phyloP scores from a whole-genome alignment of 2,329 filamentous ascomycete genomes.

The Aspergillus brasiliensis region DNA sequence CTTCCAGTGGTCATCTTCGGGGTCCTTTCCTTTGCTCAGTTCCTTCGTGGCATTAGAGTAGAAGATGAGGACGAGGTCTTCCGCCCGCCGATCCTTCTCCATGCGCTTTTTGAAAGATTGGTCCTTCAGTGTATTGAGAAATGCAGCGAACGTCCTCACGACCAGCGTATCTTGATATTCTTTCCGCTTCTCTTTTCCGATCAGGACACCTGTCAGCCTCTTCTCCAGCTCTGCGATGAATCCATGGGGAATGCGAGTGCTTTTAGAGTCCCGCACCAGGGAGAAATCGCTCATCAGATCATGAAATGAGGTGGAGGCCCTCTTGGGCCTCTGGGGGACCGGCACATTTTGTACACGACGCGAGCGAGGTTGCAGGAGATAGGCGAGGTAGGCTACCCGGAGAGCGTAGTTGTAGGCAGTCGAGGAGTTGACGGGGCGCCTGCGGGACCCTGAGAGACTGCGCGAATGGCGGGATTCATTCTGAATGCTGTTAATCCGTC shows the following conservation, averaged over 20 bases:
- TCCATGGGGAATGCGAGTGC: conserved; percentile 69
- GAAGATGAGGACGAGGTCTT: conserved; percentile 93
- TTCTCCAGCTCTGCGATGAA: conserved; percentile 74
- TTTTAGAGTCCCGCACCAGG: conserved; percentile 66
- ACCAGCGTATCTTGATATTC: conserved; percentile 90
- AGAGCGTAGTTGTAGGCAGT: conserved; percentile 92
- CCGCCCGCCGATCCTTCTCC: conserved; percentile 89
- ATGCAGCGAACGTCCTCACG: conserved; percentile 91
- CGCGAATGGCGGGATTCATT: conserved; percentile 46
- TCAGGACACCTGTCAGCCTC: conserved; percentile 76
- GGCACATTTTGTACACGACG: conserved; percentile 86
- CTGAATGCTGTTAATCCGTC: conserved; percentile 51
- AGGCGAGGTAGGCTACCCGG: conserved; percentile 85
- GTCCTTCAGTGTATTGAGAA: conserved; percentile 90
- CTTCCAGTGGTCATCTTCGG: conserved; percentile 87
- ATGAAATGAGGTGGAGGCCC: conserved; percentile 71
- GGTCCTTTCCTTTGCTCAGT: conserved; percentile 72
- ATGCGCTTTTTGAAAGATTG: conserved; percentile 84
- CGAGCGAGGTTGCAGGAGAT: conserved; percentile 86
- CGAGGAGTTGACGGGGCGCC: conserved; percentile 56
- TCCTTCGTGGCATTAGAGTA: conserved; percentile 94
- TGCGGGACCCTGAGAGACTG: conserved; percentile 45
- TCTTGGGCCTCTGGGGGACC: conserved; percentile 63
- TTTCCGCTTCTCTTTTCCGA: conserved; percentile 78
- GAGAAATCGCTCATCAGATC: conserved; percentile 89